Base-by-base conservation (phyloP, 2,329 filamentous ascomycete species). In the Nannizziopsis arthrosporioides region DNA sequence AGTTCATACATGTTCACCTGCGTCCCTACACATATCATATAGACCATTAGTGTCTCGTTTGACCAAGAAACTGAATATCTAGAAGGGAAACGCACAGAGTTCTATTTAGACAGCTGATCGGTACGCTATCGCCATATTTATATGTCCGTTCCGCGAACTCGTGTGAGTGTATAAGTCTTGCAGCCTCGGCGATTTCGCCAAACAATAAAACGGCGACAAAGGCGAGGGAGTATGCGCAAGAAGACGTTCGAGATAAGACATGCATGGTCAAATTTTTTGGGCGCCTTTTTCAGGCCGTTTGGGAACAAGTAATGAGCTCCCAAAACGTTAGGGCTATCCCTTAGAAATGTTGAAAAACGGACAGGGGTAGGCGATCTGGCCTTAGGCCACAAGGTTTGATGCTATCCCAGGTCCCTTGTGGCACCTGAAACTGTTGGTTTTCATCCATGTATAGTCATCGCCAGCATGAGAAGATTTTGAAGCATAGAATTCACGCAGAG, bases 1-100 rank as follows among this genome's bases (percentile, higher is more conserved):
- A 32, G 43, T 32, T 55, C 69, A 52, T 68, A 73, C 70, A 65
- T 94, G 87, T 67, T 94, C 87, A 64, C 87, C 87, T 34, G 48
- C 7, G 85, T 92, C 59, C 93, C 85, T 59, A 40, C 19, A 38
- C 14, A 14, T 40, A 12, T 40, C 12, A 27, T 11, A 42, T 15
- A 12, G 19, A 11, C 2, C 15, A 30, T 17, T 30, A 30, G 11
- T 14, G 19, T 3, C 12, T 30, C 10, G 40, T 3, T 19, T 40
- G 17, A 18, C 17, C 15, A 6, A 5, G 12, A 5, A 12, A 37
- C 4, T 4, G 12, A 43, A 18, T 27, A 27, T 27, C 22, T 27
- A 3, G 22, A 7, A 32, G 15, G n/a, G 34, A 35, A 4, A 62
- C 67, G 52, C 63, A 75, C 72, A 73, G 68, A 15, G 70, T 73